Conservation (phyloP, 2,329 filamentous ascomycete genomes). For the Venturiaceae sp. region DNA sequence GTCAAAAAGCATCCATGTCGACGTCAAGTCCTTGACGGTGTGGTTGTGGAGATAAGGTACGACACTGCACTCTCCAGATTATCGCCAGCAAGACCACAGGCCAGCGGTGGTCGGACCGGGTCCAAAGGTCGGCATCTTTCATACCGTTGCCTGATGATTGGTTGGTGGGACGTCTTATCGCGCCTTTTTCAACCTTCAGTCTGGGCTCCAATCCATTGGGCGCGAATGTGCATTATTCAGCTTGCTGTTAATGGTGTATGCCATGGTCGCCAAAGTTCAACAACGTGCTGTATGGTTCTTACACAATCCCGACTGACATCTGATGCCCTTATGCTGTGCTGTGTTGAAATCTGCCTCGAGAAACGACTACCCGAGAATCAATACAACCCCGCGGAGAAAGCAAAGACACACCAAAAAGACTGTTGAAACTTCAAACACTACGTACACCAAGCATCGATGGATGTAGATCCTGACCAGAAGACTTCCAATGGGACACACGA, state of each 20-base stretch:
- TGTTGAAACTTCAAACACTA: too few species aligned
- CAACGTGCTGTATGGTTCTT: too few species aligned
- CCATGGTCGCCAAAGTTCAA: neutral
- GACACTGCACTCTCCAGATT: neutral
- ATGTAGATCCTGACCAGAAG: neutral
- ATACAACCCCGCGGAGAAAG: neutral
- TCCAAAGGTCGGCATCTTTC: neutral
- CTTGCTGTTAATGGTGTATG: neutral
- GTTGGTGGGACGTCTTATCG: neutral
- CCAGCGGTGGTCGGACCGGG: neutral
- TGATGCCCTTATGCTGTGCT: neutral
- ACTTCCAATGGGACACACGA: constrained; percentile 1
- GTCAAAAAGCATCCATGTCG: too few species aligned
- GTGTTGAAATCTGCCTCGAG: too few species aligned
- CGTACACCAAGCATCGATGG: neutral
- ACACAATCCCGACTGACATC: neutral
- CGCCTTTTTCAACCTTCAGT: neutral
- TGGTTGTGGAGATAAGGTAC: neutral
- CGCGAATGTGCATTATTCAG: neutral
- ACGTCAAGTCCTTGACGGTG: neutral
- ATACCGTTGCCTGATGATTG: neutral
- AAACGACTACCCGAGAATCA: too few species aligned
- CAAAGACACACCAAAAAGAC: neutral
- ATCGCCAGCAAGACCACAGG: neutral
- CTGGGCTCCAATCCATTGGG: neutral